Evolutionary conservation across 2,329 filamentous ascomycete genomes (phyloP), one percentile per base, ranked within the genome.

Genomic region (Calonectria multiphialidica): DNA sequence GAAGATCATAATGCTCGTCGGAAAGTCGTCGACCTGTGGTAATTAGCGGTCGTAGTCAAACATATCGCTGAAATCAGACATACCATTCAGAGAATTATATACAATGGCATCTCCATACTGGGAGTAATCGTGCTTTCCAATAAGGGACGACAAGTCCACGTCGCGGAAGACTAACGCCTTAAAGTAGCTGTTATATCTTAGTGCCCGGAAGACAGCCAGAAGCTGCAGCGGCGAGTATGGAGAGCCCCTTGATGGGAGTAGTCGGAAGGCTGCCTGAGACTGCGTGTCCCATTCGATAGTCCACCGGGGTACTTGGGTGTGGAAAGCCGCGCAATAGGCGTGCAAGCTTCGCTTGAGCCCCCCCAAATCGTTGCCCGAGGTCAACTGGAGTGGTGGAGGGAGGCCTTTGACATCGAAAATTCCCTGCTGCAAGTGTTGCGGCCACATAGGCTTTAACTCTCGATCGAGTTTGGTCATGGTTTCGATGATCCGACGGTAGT

Each of bases 181-280:
- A 81, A 91, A 91, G 75, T 88, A 91, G 74, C 89, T 89, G 66
- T 91, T 91, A 78, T 90, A 91, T 12, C 89, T 85, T 71, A 91
- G 80, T 2, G 89, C 88, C 5, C 89, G 86, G 75, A 91, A 86
- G 1, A 90, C 86, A 12, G 89, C 89, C n/a, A 91, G 80, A 3
- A 91, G 82, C 77, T 91, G 89, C 44, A 88, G 79, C 5, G 86
- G 81, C 5, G 85, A 85, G 76, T 91, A 91, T 6, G 77, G 77
- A 2, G 78, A 74, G 3, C 82, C 82, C 2, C 81, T 80, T 3
- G 85, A 80, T 15, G 87, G 85, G 7, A 90, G 81, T 21, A 91
- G 82, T 10, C 88, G 86, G 70, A 91, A 90, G 64, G 89, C 87
- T 21, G 89, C 89, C n/a, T 83, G 81, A 28, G 81, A 83, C 2